Percentiles rank a stretch among this genome's conserved stretches.
Conservation (phyloP, 371 early-diverging fungal genomes). For the Nematocida parisii region DNA sequence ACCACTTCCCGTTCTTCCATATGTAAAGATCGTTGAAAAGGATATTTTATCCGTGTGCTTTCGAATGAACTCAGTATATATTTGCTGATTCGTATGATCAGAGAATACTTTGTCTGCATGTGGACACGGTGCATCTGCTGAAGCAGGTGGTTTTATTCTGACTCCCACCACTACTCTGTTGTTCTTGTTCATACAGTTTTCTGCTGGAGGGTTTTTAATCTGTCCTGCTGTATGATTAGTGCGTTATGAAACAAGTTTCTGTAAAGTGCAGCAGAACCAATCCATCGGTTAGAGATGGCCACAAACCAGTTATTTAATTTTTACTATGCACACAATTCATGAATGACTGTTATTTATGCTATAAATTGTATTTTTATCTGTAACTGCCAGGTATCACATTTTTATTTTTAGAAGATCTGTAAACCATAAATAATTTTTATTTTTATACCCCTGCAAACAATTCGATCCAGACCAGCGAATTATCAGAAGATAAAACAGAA, state of each 20-base stretch:
- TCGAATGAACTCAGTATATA: constrained; percentile 31
- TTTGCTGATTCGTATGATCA: constrained; percentile 34
- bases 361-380: too few species aligned
- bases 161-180: constrained; percentile 36
- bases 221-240: neutral
- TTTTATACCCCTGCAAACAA: too few species aligned
- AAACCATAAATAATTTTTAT: too few species aligned
- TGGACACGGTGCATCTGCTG: constrained; percentile 16
- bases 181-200: constrained; percentile 23
- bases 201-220: neutral
- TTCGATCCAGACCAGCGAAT: too few species aligned
- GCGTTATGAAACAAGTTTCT: neutral
- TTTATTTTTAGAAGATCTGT: too few species aligned
- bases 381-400: too few species aligned
- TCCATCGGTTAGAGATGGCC: neutral
- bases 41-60: neutral
- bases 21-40: constrained; percentile 66
- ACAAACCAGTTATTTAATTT: too few species aligned
- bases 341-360: too few species aligned
- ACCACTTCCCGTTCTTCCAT: constrained; percentile 70
- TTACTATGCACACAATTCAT: too few species aligned
- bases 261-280: neutral
- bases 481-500: too few species aligned
- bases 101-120: constrained; percentile 41
- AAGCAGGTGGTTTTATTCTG: constrained; percentile 32